Evolutionary conservation across 2,329 filamentous ascomycete genomes (phyloP), one percentile per base, ranked within the genome.

Genomic region (Colletotrichum spaethianum): DNA sequence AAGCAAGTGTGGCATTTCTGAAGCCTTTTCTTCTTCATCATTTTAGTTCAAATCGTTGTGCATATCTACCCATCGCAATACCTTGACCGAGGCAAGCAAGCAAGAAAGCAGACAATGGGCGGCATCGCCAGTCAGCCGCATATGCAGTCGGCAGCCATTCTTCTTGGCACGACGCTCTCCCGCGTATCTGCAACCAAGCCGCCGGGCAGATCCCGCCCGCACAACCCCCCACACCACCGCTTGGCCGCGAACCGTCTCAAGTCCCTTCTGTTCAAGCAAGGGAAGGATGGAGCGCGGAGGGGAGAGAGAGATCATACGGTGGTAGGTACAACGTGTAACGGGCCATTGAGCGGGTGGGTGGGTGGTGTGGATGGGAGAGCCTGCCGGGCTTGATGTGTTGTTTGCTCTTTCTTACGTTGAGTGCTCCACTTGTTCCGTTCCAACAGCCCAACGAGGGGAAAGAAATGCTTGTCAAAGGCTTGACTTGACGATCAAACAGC

Each of bases 391-490:
- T 9, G 18, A 33, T 55, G 31, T 36, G 20, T 12, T 1, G 44
- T n/a, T 23, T 11, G 16, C 44, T 46, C 9, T 55, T n/a, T 8
- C 31, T 55, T 36, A 6, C 52, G 20, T 20, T 36, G 2, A 12
- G 42, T 48, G 59, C 28, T 48, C 59, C 60, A 52, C 31, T 36
- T 36, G 9, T 36, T 8, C 31, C 20, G 20, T 36, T 31, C 31
- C 31, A 36, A 55, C 50, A 31, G n/a, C 26, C 26, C 11, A 23
- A 33, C 18, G 52, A 55, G 5, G 28, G 40, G 6, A n/a, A 33
- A 23, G 28, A 59, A 72, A 68, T 68, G 69, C 65, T 72, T 63
- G 52, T 69, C 42, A 23, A 57, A 72, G 52, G 69, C 69, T 72
- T 72, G 59, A 53, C 59, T 33, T 46, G 59, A 63, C 69, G 64